Evolutionary conservation across 306 rosid species (phyloP), one percentile per base, ranked within the genome.

Genomic region (Begonia peltatifolia): DNA sequence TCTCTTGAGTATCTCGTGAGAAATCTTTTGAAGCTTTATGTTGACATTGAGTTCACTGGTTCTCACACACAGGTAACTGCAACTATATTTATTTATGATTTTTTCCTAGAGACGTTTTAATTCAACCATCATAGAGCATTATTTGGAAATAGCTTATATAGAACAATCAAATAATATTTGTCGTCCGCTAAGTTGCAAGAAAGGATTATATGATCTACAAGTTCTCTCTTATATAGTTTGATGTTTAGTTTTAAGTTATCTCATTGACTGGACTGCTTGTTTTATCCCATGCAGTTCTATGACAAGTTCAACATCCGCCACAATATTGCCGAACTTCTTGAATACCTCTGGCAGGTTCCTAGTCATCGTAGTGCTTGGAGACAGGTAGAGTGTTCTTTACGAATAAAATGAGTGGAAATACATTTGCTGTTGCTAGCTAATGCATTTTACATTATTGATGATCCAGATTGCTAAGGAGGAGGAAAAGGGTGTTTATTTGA

Each of bases 231-330:
- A 30, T 30, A 30, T 30, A 4, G 6, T 30, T 30, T 30, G 36
- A 30, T 30, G 20, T 14, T 52, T 41, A 25, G 42, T 12, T 56
- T 51, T 46, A 44, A 68, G 23, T 14, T 61, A 9, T 16, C 54
- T 66, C 60, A 56, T 66, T 79, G 16, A 59, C 63, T 56, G 48
- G 35, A 6, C 23, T 44, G 53, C 60, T 64, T 63, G 54, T 70
- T 74, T 58, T 73, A 47, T 60, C 42, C 53, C 64, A 70, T 73
- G 70, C 86, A 92, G 99, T 92, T 92, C 62, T 92, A 81, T 51
- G 99, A 92, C 75, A 92, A 92, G 81, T 92, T 92, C 65, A 92
- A 83, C 76, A 92, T 92, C 66, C 99, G 99, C 46, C 96, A 92
- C 68, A 83, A 92, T 63, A 92, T 92, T 62, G 96, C 99, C 3